Evolutionary conservation across 2,329 filamentous ascomycete genomes (phyloP).

Genomic region (Cladosporium sp.): DNA sequence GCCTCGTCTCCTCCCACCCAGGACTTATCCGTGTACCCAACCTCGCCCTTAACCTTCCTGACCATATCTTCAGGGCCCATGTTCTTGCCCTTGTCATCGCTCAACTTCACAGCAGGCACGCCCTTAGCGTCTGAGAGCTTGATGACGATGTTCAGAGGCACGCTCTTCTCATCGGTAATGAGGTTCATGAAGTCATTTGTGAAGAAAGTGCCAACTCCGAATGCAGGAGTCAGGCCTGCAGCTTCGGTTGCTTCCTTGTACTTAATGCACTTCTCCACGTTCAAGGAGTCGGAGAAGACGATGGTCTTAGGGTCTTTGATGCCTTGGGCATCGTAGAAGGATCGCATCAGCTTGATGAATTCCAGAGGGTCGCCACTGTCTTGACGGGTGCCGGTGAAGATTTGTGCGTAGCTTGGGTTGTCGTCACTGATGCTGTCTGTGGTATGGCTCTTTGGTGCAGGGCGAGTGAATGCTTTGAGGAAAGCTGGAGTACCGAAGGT

Average conservation of each 20-base stretch:
- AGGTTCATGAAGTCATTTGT: constrained; percentile 83
- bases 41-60: constrained; percentile 72
- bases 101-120: constrained; percentile 85
- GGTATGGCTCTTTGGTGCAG: constrained; percentile 39
- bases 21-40: constrained; percentile 80
- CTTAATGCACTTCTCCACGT: constrained; percentile 83
- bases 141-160: constrained; percentile 94
- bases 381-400: constrained; percentile 80
- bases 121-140: constrained; percentile 85
- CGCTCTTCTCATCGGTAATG: constrained; percentile 73
- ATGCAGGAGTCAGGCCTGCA: constrained; percentile 76
- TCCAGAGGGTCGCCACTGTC: constrained; percentile 82
- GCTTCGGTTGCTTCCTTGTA: constrained; percentile 82
- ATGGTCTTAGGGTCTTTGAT: constrained; percentile 80
- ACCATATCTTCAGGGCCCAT: constrained; percentile 80
- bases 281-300: constrained; percentile 92
- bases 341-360: constrained; percentile 73
- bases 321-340: constrained; percentile 72
- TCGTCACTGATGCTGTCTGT: constrained; percentile 15
- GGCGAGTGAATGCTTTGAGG: constrained; percentile 74
- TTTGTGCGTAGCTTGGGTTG: constrained; percentile 66
- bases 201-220: constrained; percentile 92
- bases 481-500: constrained; percentile 93
- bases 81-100: constrained; percentile 84
- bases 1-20: constrained; percentile 85